These are phyloP conservation scores for Ceratocystis albifundus DNA, from an alignment of 2,329 filamentous ascomycete genomes.

Conservation along the genomic window DNA sequence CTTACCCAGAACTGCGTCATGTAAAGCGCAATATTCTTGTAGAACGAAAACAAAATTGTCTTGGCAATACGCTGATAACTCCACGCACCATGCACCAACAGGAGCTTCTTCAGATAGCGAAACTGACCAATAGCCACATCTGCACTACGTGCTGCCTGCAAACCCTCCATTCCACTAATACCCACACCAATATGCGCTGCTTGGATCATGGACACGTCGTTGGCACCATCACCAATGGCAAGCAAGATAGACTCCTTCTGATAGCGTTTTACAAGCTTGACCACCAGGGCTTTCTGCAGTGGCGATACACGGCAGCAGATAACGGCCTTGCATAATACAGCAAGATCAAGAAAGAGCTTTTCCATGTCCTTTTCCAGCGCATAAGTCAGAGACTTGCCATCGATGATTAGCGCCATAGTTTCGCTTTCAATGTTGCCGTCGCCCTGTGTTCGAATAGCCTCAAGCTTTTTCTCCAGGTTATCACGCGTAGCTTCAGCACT, in stretches of 20 bases:
- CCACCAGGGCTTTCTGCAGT: constrained; percentile 90
- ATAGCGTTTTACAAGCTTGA: constrained; percentile 90
- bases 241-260: constrained; percentile 84
- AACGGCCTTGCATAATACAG: constrained; percentile 95
- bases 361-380: constrained; percentile 90
- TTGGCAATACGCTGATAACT: constrained; percentile 95
- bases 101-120: constrained; percentile 81
- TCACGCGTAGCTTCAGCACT: constrained; percentile 64
- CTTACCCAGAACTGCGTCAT: constrained; percentile 98
- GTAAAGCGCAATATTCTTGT: constrained; percentile 97
- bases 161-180: constrained; percentile 92
- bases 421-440: constrained; percentile 69
- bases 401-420: constrained; percentile 81
- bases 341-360: constrained; percentile 83
- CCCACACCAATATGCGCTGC: constrained; percentile 95
- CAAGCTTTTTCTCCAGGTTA: constrained; percentile 85
- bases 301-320: constrained; percentile 96
- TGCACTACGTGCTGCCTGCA: constrained; percentile 89
- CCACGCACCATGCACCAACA: constrained; percentile 93
- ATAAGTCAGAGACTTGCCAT: constrained; percentile 88
- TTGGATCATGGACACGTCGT: constrained; percentile 99
- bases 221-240: constrained; percentile 93
- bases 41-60: constrained; percentile 96
- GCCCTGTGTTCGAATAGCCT: constrained; percentile 76
- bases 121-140: constrained; percentile 96